Evolutionary conservation across 305 asterid genomes (phyloP).

Genomic region (Petunia hybrid): DNA sequence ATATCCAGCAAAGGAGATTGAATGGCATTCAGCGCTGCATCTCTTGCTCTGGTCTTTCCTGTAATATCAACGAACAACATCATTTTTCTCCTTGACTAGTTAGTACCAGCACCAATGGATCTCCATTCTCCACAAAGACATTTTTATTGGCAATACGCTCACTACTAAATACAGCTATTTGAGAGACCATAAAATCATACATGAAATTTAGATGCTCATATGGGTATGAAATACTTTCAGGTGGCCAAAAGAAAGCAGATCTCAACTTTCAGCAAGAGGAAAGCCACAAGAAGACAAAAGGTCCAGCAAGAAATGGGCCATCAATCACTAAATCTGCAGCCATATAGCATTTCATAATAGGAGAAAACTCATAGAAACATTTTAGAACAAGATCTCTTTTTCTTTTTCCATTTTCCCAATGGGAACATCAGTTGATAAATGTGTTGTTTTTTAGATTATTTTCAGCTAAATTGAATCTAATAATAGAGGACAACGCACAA

Average conservation of each 20-base stretch:
- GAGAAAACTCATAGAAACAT: slow-evolving; percentile 18
- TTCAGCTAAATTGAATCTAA: not conserved
- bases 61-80: slow-evolving; percentile 36
- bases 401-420: not conserved
- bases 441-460: not conserved
- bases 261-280: not conserved
- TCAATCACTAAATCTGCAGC: not conserved
- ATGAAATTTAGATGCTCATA: not conserved
- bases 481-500: too few species aligned
- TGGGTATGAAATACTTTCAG: not conserved
- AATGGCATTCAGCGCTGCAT: slow-evolving; percentile 97
- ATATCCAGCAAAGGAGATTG: slow-evolving; percentile 95
- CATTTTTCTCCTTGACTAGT: slow-evolving; percentile 23
- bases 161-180: slow-evolving; percentile 8
- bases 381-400: not conserved
- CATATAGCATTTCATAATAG: slow-evolving; percentile 17
- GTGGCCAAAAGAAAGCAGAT: not conserved
- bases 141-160: not conserved
- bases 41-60: slow-evolving; percentile 98
- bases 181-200: slow-evolving; percentile 9
- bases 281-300: not conserved
- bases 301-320: not conserved
- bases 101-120: not conserved
- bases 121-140: not conserved
- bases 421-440: not conserved